Conservation (phyloP, 2,329 filamentous ascomycete genomes). For the Stachybotrys echinatus region DNA sequence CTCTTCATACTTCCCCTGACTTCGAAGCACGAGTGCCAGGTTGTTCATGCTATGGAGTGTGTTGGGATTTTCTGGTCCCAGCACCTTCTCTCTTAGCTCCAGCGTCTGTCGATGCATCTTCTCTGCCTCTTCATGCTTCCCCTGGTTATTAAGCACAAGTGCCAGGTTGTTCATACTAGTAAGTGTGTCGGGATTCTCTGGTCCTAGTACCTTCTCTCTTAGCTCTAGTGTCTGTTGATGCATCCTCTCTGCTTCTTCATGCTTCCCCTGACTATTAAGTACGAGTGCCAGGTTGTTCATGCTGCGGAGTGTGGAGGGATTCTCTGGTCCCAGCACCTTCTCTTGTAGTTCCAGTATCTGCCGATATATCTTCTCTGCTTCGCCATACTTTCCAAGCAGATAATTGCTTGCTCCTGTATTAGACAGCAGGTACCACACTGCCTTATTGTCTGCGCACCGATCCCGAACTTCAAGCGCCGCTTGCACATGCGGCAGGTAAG, state of each 20-base stretch:
- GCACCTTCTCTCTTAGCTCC: background rate
- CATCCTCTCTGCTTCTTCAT: constrained; percentile 8
- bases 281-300: constrained; percentile 9
- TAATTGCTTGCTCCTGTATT: too few relatives aligned
- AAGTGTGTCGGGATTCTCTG: constrained; percentile 4
- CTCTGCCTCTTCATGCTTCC: constrained; percentile 12
- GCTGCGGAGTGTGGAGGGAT: constrained; percentile 6
- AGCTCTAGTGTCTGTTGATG: background rate
- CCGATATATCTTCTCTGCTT: background rate
- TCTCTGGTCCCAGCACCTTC: background rate
- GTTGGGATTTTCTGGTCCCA: background rate
- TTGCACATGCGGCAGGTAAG: constrained; percentile 15
- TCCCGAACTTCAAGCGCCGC: constrained; percentile 3
- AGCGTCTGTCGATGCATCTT: constrained; percentile 6
- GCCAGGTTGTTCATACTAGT: constrained; percentile 9
- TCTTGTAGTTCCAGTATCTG: background rate
- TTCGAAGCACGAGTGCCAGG: constrained; percentile 4
- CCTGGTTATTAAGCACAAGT: background rate
- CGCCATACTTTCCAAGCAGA: background rate
- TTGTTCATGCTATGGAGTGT: constrained; percentile 10
- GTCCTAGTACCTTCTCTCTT: background rate
- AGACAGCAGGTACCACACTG: background rate
- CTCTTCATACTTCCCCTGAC: constrained; percentile 8
- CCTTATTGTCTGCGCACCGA: background rate
- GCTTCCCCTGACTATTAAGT: constrained; percentile 3